A percentile compares a stretch with the other conserved stretches of the same genome.
Evolutionary conservation across 345 rosid species (phyloP).

Genomic region (Acer saccharum): DNA sequence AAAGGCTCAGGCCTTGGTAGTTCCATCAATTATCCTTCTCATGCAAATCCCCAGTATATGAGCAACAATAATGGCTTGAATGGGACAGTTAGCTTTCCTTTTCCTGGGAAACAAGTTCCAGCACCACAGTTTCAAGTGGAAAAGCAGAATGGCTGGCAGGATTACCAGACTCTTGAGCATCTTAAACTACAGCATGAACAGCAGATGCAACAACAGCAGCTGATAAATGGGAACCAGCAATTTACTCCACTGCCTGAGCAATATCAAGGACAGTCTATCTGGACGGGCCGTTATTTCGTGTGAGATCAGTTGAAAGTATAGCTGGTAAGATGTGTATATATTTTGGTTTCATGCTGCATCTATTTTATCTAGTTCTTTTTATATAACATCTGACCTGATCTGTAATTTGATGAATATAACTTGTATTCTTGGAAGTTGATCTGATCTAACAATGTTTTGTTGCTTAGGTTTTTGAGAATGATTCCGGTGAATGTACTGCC

Average conservation of each 20-base stretch:
- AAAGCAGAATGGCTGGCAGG: slow-evolving; percentile 55
- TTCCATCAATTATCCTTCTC: slow-evolving; percentile 44
- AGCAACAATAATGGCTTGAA: slow-evolving; percentile 49
- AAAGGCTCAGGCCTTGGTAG: slow-evolving; percentile 44
- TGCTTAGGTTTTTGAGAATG: slow-evolving; percentile 53
- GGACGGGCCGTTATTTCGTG: slow-evolving; percentile 82
- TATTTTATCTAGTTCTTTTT: neutral
- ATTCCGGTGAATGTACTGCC: slow-evolving; percentile 56
- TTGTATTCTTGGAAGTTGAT: neutral
- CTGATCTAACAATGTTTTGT: slow-evolving; percentile 14
- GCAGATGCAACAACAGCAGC: slow-evolving; percentile 56
- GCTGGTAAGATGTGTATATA: slow-evolving; percentile 39
- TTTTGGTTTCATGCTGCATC: slow-evolving; percentile 19
- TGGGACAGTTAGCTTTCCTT: slow-evolving; percentile 71
- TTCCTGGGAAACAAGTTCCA: slow-evolving; percentile 80
- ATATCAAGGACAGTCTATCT: slow-evolving; percentile 75
- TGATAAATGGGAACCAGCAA: slow-evolving; percentile 53
- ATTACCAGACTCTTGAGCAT: slow-evolving; percentile 47
- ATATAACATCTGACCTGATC: neutral
- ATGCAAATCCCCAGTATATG: slow-evolving; percentile 49
- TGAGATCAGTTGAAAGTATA: slow-evolving; percentile 58
- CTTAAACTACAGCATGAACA: slow-evolving; percentile 48
- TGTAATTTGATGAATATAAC: neutral
- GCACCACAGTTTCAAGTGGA: slow-evolving; percentile 50
- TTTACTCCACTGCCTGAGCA: slow-evolving; percentile 68